Evolutionary conservation across 768 basidiomycete species (phyloP).

Genomic region (Tricholoma saponaceum): DNA sequence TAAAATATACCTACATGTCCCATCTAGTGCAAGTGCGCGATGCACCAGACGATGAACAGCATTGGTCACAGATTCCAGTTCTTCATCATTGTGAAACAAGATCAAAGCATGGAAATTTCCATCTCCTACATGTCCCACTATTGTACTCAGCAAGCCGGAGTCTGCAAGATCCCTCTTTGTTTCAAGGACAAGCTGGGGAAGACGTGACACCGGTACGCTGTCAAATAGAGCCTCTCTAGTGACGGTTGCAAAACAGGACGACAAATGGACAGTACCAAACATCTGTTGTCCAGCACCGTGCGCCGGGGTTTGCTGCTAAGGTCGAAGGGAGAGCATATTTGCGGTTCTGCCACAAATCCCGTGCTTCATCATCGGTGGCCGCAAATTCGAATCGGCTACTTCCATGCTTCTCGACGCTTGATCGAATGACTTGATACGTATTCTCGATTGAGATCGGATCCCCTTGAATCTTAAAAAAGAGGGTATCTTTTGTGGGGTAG

Average conservation of each 20-base stretch:
- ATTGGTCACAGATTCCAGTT: constrained; percentile 47
- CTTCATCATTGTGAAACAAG: constrained; percentile 55
- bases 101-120: constrained; percentile 57
- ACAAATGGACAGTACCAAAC: constrained; percentile 58
- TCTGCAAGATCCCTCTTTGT: constrained; percentile 73
- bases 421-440: constrained; percentile 54
- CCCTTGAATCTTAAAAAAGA: constrained; percentile 93
- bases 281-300: constrained; percentile 81
- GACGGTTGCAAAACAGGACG: not conserved
- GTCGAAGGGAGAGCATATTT: constrained; percentile 80
- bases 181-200: constrained; percentile 69
- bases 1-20: constrained; percentile 54
- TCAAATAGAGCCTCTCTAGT: not conserved
- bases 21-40: constrained; percentile 70
- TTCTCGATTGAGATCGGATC: constrained; percentile 53
- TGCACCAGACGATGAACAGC: constrained; percentile 70
- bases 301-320: constrained; percentile 57
- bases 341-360: constrained; percentile 77
- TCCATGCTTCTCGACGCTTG: constrained; percentile 63
- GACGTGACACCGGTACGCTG: constrained; percentile 66
- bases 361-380: constrained; percentile 68
- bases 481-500: constrained; percentile 70
- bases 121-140: constrained; percentile 81
- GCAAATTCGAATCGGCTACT: constrained; percentile 72
- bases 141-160: constrained; percentile 56